Percentiles rank a stretch among this genome's conserved stretches.
These are phyloP conservation scores for Pythium myriotylum DNA, from an alignment of 352 stramenopile genomes.

Conservation along the genomic window DNA sequence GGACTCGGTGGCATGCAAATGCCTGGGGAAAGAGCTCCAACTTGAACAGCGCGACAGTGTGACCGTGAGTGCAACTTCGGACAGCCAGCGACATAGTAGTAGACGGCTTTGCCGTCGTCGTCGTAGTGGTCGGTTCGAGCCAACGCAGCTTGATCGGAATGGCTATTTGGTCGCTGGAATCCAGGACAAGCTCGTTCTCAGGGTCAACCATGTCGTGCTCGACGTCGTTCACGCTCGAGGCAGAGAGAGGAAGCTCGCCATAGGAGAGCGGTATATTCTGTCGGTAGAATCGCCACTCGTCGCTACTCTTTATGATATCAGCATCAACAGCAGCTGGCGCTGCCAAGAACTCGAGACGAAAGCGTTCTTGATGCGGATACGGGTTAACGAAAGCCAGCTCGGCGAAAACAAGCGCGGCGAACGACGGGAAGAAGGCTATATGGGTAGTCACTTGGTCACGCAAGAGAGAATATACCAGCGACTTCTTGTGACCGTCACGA, in stretches of 20 bases:
- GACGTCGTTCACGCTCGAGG: conserved; percentile 40
- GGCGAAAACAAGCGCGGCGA: conserved; percentile 85
- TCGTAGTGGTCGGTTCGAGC: conserved; percentile 39
- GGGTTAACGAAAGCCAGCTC: conserved; percentile 91
- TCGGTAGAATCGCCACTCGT: conserved; percentile 89
- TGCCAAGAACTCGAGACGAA: conserved; percentile 81
- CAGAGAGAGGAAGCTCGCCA: conserved; percentile 8
- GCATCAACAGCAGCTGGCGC: conserved; percentile 49
- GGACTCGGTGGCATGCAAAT: conserved; percentile 85
- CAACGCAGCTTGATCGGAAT: conserved; percentile 90
- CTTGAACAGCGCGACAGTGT: conserved; percentile 90
- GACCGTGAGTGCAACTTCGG: conserved; percentile 86
- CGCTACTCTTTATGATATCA: conserved; percentile 72
- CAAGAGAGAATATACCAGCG: conserved; percentile 91
- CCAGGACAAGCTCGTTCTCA: conserved; percentile 85
- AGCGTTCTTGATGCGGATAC: conserved; percentile 91
- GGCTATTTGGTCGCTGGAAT: conserved; percentile 77
- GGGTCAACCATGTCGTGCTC: conserved; percentile 94
- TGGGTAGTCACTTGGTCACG: conserved; percentile 87
- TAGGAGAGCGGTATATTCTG: conserved; percentile 61
- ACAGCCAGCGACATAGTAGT: conserved; percentile 35
- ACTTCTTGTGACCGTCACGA: conserved; percentile 93
- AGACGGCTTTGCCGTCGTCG: conserved; percentile 11
- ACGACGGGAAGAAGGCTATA: conserved; percentile 79
- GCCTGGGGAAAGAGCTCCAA: conserved; percentile 74